Evolutionary conservation across 2,329 filamentous ascomycete species (phyloP).

Genomic region (Verticillium albo-atrum): DNA sequence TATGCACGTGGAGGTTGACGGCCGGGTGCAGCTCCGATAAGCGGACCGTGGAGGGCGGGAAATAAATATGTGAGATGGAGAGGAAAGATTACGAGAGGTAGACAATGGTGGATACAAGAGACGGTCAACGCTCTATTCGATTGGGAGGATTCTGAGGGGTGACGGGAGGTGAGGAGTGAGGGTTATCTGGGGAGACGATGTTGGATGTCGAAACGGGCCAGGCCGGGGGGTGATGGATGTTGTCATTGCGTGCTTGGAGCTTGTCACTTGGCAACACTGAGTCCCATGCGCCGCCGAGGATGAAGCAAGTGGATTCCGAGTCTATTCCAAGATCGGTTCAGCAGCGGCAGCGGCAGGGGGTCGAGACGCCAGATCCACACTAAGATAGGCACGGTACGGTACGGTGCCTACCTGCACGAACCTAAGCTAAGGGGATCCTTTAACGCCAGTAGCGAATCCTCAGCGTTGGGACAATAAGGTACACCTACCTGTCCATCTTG

Average conservation of each 20-base stretch:
- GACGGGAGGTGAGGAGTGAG: not conserved
- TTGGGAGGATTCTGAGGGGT: not conserved
- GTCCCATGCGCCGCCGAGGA: not conserved
- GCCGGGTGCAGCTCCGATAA: not conserved
- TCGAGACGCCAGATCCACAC: not conserved
- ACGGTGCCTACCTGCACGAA: not conserved
- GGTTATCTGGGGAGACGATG: not conserved
- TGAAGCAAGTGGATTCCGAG: not conserved
- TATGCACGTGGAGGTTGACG: not conserved
- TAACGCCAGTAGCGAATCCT: too few species aligned
- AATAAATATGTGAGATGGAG: not conserved
- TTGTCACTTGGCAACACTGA: not conserved
- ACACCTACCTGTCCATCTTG: too few species aligned
- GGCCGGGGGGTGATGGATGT: not conserved
- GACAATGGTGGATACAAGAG: not conserved
- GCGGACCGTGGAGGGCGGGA: not conserved
- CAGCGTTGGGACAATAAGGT: too few species aligned
- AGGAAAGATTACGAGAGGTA: not conserved
- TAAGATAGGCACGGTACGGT: not conserved
- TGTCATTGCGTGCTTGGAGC: conserved; percentile 1
- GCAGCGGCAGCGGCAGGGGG: not conserved
- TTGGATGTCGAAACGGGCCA: not conserved
- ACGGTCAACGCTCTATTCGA: not conserved
- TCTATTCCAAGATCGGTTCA: not conserved
- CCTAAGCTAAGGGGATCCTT: too few species aligned